Evolutionary conservation across 768 basidiomycete species (phyloP).

Genomic region (Rhodosporidiobolus odoratus): DNA sequence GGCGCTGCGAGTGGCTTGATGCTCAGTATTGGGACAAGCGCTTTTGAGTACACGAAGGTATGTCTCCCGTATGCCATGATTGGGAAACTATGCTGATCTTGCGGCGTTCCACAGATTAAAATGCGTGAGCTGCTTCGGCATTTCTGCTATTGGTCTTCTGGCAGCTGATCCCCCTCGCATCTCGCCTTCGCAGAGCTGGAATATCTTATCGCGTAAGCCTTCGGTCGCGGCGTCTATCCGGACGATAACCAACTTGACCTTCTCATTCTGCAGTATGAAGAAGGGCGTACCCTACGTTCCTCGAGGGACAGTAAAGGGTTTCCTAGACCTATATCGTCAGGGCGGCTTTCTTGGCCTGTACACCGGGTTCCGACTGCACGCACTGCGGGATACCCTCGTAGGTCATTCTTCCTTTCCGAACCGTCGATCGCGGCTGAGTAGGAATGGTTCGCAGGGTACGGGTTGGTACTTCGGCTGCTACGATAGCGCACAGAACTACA

Average conservation of each 20-base stretch:
- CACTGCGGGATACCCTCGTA: constrained; percentile 38
- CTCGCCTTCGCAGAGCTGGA: constrained; percentile 30
- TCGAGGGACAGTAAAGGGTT: constrained; percentile 36
- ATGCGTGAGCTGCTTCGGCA: constrained; percentile 5
- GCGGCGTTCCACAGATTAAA: constrained; percentile 12
- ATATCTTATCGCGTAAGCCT: constrained; percentile 37
- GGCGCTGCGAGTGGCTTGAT: constrained; percentile 38
- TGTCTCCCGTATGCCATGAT: rapidly evolving
- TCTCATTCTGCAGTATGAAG: constrained; percentile 20
- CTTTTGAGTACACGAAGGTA: constrained; percentile 34
- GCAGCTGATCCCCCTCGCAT: neutral
- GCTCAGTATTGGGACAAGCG: constrained; percentile 31
- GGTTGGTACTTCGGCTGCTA: constrained; percentile 44
- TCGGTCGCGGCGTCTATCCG: neutral
- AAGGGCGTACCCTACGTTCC: constrained; percentile 39
- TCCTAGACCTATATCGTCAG: constrained; percentile 31
- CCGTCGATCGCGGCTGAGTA: neutral
- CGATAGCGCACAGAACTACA: constrained; percentile 38
- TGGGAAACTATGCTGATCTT: neutral
- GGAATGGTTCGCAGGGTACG: constrained; percentile 31
- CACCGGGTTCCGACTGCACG: constrained; percentile 39
- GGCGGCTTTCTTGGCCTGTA: constrained; percentile 40
- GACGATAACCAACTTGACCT: neutral
- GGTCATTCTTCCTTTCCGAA: neutral
- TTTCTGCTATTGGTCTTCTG: neutral